A percentile compares a stretch with the other conserved stretches of the same genome.
These are phyloP conservation scores for Cryptococcus sp. DNA, from an alignment of 1,284 basidiomycete genomes.

Conservation along the genomic window DNA sequence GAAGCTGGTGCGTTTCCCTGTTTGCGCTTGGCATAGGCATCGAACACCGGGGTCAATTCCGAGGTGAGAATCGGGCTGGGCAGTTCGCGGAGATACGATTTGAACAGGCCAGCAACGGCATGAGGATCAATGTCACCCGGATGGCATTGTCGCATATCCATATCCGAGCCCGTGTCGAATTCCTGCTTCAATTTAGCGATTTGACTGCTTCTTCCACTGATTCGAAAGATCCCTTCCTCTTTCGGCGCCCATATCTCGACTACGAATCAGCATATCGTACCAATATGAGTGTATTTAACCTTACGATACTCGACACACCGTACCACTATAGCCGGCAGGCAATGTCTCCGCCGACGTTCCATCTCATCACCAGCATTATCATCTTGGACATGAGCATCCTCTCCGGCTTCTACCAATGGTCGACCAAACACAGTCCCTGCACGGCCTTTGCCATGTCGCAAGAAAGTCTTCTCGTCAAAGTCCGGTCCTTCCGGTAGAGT, in stretches of 20 bases:
- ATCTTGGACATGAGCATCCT: constrained; percentile 30
- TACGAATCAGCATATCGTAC: too few species aligned
- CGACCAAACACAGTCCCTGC: constrained; percentile 30
- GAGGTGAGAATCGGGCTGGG: constrained; percentile 75
- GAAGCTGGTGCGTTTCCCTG: not conserved
- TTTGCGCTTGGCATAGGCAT: constrained; percentile 40
- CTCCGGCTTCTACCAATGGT: constrained; percentile 30
- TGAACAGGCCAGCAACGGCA: constrained; percentile 71
- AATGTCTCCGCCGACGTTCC: constrained; percentile 26
- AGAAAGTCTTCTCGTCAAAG: not conserved
- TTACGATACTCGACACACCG: constrained; percentile 46
- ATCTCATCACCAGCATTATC: constrained; percentile 14
- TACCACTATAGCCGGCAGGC: constrained; percentile 45
- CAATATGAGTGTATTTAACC: too few species aligned
- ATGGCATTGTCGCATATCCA: constrained; percentile 66
- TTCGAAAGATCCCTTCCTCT: constrained; percentile 50
- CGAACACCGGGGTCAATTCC: constrained; percentile 65
- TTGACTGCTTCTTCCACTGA: constrained; percentile 54
- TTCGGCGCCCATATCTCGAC: constrained; percentile 46
- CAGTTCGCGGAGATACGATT: constrained; percentile 57
- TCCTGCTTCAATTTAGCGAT: constrained; percentile 67
- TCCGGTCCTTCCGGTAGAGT: not conserved
- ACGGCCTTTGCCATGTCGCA: not conserved
- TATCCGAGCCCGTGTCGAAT: constrained; percentile 83
- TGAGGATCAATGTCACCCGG: constrained; percentile 85